Evolutionary conservation across 306 rosid species (phyloP), one percentile per base, ranked within the genome.

Genomic region (Cicer chorassanicum): DNA sequence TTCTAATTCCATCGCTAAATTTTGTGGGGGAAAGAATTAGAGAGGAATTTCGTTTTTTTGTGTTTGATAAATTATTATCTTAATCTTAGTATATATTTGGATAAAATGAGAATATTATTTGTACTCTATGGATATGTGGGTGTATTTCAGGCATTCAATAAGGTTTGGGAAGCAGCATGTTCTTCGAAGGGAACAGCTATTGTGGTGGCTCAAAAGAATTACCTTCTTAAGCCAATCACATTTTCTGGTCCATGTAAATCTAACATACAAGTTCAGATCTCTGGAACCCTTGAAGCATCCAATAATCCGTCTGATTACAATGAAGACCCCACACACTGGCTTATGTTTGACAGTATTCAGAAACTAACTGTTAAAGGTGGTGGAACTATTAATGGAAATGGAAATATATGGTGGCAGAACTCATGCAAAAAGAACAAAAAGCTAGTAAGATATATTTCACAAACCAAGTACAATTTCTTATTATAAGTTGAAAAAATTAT

Each of bases 241-340:
- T 88, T 91, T 61, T 70, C 80, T 8, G 97, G 97, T 42, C 96
- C 97, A 4, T 92, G 97, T 77, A 83, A 86, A 61, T 85, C 97
- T 68, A 36, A 41, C 44, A 65, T 86, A 5, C 19, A 66, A 36
- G 19, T 87, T 66, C 79, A 89, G 86, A 79, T 92, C 13, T 53
- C 46, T 66, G 97, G 97, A 51, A 83, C 64, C 9, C 59, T 92
- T 39, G 77, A 63, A 80, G 97, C 95, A 40, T 87, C 94, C 19
- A 49, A 57, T 59, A 68, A 84, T 19, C 79, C 75, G 13, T 83
- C 89, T 19, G 83, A 83, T 73, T 91, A 87, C 73, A 45, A 43
- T 9, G 1, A 82, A 59, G 88, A 82, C 55, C 39, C 14, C 7
- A 5, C 13, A 12, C 84, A 83, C 66, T 92, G 96, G 96, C 75